Base-by-base conservation (phyloP, 192 early-diverging fungal genomes). In the Physocladia obscura region DNA sequence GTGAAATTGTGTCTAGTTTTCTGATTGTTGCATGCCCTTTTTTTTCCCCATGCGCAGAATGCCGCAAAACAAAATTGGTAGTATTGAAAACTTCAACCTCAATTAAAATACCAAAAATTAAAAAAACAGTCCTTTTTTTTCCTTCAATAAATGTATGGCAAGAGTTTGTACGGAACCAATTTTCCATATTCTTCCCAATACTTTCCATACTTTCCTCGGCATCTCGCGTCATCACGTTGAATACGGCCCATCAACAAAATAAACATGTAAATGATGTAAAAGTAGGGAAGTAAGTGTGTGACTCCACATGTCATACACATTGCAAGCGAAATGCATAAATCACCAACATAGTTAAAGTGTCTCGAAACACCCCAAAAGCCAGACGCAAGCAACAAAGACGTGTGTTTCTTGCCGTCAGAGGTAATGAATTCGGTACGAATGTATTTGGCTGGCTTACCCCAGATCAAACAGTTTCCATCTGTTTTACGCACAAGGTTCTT, bases 331-430 rank as follows among this genome's bases (percentile, higher is more conserved):
- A 91, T 88, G 61, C 88, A 61, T 27, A 92, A 76, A 58, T 92
- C 91, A 36, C 89, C 91, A 17, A 90, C 81, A 79, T 92, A 92
- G 80, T 92, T 92, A 74, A 90, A 90, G 82, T 92, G 91, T 54
- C 90, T 81, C n/a, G 90, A 88, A 52, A 91, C 70, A 38, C 91
- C 91, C 91, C 91, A 92, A 82, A 82, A 92, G 4, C 91, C 91
- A 40, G 87, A 89, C 71, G 82, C 83, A 29, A 92, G 70, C 48
- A 92, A 76, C 31, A 91, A 62, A 6, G 82, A 84, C 55, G 74
- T 69, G 79, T 90, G 90, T 22, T 60, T 77, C 76, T 88, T 86
- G 51, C 91, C 91, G 72, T 92, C 90, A 40, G 84, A 81, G 31
- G 91, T 92, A 40, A 77, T 65, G 68, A 86, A 92, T 47, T 88